Evolutionary conservation across 306 rosid species (phyloP), one percentile per base, ranked within the genome.

Genomic region (Benincasa hispida): DNA sequence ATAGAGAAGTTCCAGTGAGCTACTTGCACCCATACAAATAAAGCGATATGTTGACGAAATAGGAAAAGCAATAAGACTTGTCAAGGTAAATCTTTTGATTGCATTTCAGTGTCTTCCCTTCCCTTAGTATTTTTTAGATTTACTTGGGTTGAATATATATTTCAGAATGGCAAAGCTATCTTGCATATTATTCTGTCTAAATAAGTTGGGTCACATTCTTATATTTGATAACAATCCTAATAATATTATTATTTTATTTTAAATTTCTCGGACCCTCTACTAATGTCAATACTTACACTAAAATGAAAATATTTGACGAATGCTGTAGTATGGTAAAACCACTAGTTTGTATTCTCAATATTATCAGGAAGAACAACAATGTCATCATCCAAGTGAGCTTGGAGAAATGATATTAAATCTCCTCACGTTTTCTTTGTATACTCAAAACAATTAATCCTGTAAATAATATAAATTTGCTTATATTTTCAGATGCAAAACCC

Each of bases 1-100:
- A 93, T 82, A 90, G 96, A 80, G 98, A 93, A 91, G 93, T 93
- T 87, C 91, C 91, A 7, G 98, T 91, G 82, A 61, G 93, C 50
- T 58, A 51, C 78, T 83, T 34, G 17, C 54, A 74, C 22, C 21
- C 37, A 3, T 18, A 34, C 50, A 30, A 35, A 35, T 65, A 19
- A 57, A 55, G 32, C 8, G 47, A 24, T 28, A 56, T 59, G 93
- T 93, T 25, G 78, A 68, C 42, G 93, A 91, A 67, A 93, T 91
- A 67, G 89, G 86, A 53, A 86, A 81, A 75, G 97, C 96, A 13
- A 89, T 91, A 76, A 61, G 87, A 86, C 84, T 91, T 47, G 89
- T 93, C 59, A 93, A 91, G 90, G 98, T 89, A 54, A 76, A 81
- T 70, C 81, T 86, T 58, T 74, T 21, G 22, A 72, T 68, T 72